Evolutionary conservation across 1,284 basidiomycete genomes (phyloP).

Genomic region (Malassezia caprae): DNA sequence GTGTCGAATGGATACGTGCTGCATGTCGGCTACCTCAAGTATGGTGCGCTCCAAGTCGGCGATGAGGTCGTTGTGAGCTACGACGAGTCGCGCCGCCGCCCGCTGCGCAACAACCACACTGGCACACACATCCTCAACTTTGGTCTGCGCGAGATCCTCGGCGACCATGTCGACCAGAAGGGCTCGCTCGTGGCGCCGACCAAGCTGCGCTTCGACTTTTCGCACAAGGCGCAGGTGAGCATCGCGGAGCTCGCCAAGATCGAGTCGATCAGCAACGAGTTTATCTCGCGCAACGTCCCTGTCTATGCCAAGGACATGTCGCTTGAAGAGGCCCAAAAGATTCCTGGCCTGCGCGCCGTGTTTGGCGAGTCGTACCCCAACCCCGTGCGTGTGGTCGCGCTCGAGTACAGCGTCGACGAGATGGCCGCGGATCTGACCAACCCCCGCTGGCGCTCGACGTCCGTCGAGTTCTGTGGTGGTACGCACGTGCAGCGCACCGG

Average conservation of each 20-base stretch:
- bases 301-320: slow-evolving; percentile 81
- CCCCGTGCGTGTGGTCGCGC: slow-evolving; percentile 84
- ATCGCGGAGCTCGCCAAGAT: slow-evolving; percentile 69
- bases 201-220: slow-evolving; percentile 96
- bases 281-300: slow-evolving; percentile 77
- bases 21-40: slow-evolving; percentile 77
- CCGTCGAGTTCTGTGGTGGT: slow-evolving; percentile 94
- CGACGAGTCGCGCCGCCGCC: slow-evolving; percentile 74
- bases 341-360: slow-evolving; percentile 85
- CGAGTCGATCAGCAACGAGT: slow-evolving; percentile 71
- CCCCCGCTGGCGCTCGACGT: slow-evolving; percentile 77
- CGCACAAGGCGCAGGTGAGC: slow-evolving; percentile 77
- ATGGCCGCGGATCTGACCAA: slow-evolving; percentile 75
- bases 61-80: slow-evolving; percentile 65
- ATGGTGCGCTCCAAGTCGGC: slow-evolving; percentile 60
- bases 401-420: slow-evolving; percentile 77
- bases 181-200: slow-evolving; percentile 91
- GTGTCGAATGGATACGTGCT: slow-evolving; percentile 73
- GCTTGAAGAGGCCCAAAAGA: slow-evolving; percentile 70
- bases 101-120: slow-evolving; percentile 93
- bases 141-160: slow-evolving; percentile 78
- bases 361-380: slow-evolving; percentile 98
- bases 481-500: slow-evolving; percentile 92
- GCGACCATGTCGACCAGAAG: slow-evolving; percentile 94
- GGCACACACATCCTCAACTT: slow-evolving; percentile 97